phyloP scores from a whole-genome alignment of 345 rosid species.

The Gossypium stocksii region DNA sequence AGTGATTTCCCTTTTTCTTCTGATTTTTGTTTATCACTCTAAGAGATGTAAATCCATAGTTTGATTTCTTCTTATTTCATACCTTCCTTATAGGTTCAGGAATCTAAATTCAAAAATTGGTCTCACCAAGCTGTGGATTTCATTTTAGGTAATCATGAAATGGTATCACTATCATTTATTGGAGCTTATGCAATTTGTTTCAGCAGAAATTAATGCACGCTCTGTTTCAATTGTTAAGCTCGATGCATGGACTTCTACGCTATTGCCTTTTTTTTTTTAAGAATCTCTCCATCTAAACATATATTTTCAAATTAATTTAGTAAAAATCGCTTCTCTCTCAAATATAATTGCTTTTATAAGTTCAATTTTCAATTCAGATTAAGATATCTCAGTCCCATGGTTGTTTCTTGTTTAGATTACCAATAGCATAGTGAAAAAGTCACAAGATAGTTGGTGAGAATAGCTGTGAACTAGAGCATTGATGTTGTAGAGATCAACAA shows the following conservation, averaged over 20 bases:
- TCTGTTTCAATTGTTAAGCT: background rate
- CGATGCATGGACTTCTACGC: background rate
- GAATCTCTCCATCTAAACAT: background rate
- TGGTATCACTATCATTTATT: background rate
- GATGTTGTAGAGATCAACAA: background rate
- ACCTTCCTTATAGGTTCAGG: constrained; percentile 42
- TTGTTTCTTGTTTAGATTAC: background rate
- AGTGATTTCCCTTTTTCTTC: constrained; percentile 16
- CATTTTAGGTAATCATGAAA: constrained; percentile 53
- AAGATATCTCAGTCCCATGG: constrained; percentile 1
- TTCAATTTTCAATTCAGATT: background rate
- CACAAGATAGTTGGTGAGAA: background rate
- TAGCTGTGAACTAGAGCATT: background rate
- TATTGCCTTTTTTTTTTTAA: background rate
- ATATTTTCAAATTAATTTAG: background rate
- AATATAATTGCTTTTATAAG: background rate
- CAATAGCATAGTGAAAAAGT: background rate
- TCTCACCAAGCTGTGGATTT: constrained; percentile 86
- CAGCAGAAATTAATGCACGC: background rate
- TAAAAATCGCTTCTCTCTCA: background rate
- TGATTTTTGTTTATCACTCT: background rate
- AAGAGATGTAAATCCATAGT: background rate
- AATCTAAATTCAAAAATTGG: constrained; percentile 63
- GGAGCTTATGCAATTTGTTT: constrained; percentile 8
- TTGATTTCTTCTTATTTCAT: background rate